These are phyloP conservation scores for Epichloe glyceriae DNA, from an alignment of 2,329 filamentous ascomycete species.

Conservation along the genomic window DNA sequence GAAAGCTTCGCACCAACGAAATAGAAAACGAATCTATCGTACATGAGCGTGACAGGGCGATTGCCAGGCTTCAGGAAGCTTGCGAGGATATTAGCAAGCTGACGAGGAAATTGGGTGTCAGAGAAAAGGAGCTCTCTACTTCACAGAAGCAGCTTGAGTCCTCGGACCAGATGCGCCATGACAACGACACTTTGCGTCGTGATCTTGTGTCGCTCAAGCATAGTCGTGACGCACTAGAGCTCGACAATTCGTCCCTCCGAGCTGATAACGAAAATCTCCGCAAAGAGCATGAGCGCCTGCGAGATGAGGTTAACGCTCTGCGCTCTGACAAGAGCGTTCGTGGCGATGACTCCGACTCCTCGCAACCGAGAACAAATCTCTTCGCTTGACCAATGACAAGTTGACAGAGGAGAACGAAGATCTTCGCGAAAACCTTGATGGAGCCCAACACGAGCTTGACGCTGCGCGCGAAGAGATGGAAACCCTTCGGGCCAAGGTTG, in stretches of 20 bases:
- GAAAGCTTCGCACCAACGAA: constrained; percentile 48
- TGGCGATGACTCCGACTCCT: constrained; percentile 26
- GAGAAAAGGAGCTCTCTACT: constrained; percentile 29
- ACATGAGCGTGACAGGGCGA: constrained; percentile 51
- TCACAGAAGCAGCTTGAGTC: constrained; percentile 29
- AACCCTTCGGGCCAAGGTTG: constrained; percentile 24
- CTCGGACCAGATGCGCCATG: constrained; percentile 24
- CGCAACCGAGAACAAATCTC: constrained; percentile 30
- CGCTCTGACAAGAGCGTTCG: constrained; percentile 28
- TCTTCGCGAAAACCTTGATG: constrained; percentile 28
- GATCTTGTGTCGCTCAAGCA: constrained; percentile 28
- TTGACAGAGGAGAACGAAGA: constrained; percentile 31
- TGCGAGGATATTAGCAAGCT: constrained; percentile 43
- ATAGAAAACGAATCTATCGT: constrained; percentile 49
- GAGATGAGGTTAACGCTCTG: constrained; percentile 27
- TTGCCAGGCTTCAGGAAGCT: constrained; percentile 48
- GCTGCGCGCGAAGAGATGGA: constrained; percentile 28
- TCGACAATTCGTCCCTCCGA: constrained; percentile 29
- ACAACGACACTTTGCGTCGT: constrained; percentile 27
- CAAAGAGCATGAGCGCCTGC: constrained; percentile 22
- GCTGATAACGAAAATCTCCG: constrained; percentile 27
- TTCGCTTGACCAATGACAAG: constrained; percentile 27
- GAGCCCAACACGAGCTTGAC: constrained; percentile 28
- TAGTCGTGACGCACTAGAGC: constrained; percentile 21
- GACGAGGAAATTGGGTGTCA: constrained; percentile 27